Conservation (phyloP, 768 basidiomycete species). For the Russula ochroleuca region DNA sequence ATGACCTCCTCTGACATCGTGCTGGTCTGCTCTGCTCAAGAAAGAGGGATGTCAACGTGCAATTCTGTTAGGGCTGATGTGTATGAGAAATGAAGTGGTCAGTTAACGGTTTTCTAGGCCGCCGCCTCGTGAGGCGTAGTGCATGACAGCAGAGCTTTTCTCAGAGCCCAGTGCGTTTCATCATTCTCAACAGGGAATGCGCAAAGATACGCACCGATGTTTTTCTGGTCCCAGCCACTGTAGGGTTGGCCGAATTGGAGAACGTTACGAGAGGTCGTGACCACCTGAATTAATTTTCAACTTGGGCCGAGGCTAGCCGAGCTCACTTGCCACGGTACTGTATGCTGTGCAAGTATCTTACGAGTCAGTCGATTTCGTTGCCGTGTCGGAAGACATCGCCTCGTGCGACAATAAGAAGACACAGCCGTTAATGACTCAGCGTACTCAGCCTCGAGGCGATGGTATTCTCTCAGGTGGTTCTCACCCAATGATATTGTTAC, state of each 20-base stretch:
- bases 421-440: conserved; percentile 1
- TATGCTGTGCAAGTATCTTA: too few species aligned
- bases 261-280: neutral
- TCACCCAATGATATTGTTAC: neutral
- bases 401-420: neutral
- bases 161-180: conserved; percentile 68
- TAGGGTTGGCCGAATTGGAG: neutral
- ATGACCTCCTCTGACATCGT: conserved; percentile 15
- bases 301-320: too few species aligned
- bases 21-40: neutral
- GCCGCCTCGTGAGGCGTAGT: conserved; percentile 49
- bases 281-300: too few species aligned
- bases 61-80: neutral
- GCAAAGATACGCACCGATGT: conserved; percentile 2
- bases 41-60: neutral
- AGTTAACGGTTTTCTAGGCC: conserved; percentile 66
- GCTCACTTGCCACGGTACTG: too few species aligned
- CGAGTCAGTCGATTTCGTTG: neutral
- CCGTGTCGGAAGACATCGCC: neutral
- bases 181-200: conserved; percentile 30
- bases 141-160: conserved; percentile 43
- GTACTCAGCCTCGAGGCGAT: conserved; percentile 18
- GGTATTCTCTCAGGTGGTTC: neutral
- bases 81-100: conserved; percentile 34
- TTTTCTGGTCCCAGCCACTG: conserved; percentile 3